Percentiles rank a stretch among this genome's conserved stretches.
phyloP scores from a whole-genome alignment of 2,329 filamentous ascomycete species.

The Diaporthe nobilis region DNA sequence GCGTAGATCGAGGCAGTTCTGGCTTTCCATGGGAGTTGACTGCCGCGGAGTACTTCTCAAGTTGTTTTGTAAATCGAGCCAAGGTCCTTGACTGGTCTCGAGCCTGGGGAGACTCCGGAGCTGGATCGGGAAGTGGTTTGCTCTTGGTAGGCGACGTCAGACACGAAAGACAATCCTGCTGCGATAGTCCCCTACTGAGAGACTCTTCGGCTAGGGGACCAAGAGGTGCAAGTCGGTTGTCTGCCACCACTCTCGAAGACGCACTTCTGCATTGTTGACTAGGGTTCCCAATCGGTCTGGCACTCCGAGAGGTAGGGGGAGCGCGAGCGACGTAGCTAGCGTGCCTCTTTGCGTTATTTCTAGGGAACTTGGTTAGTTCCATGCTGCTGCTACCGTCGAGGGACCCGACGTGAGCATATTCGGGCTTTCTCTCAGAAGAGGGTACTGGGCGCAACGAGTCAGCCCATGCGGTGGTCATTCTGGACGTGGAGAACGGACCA shows the following conservation, averaged over 20 bases:
- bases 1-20: conserved; percentile 53
- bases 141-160: conserved; percentile 46
- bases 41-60: conserved; percentile 58
- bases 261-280: conserved; percentile 8
- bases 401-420: conserved; percentile 41
- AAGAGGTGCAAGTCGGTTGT: conserved; percentile 51
- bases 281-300: background rate
- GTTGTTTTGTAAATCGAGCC: conserved; percentile 56
- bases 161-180: conserved; percentile 60
- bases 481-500: background rate
- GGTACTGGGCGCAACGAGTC: conserved; percentile 14
- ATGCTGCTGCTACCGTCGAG: conserved; percentile 35
- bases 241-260: conserved; percentile 41
- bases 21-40: conserved; percentile 54
- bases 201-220: conserved; percentile 60
- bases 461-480: background rate
- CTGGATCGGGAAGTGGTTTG: conserved; percentile 40
- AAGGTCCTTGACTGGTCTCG: conserved; percentile 60
- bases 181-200: conserved; percentile 60
- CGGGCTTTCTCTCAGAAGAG: conserved; percentile 12
- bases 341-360: conserved; percentile 34
- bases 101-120: conserved; percentile 53
- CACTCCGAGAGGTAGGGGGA: conserved; percentile 21
- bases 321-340: conserved; percentile 41
- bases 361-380: conserved; percentile 3